Evolutionary conservation across 2,329 filamentous ascomycete species (phyloP), one percentile per base, ranked within the genome.

Genomic region (Neonectria hederae): DNA sequence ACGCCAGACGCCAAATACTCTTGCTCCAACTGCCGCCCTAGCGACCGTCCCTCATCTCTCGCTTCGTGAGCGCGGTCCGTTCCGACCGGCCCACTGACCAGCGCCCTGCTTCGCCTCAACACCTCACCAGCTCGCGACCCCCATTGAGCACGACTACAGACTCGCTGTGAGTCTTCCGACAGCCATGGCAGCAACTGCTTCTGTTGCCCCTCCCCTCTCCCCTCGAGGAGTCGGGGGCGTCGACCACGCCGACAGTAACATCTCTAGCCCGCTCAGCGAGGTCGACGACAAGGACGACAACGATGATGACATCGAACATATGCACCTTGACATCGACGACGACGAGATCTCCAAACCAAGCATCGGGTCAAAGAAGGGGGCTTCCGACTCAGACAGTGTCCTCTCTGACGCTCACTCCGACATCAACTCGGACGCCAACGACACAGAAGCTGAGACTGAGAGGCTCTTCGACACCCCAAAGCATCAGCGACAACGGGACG

Each of bases 191-290:
- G 83, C 84, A 70, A 83, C 83, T 75, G 82, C 82, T 72, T 80
- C 84, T 71, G 79, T 82, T 75, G 79, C 82, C 71, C 79, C 81
- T 72, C 83, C 83, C 69, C 82, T 83, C 72, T 82, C 84, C 65
- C 83, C 85, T 32, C 60, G 73, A 28, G 70, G 69, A 57, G 63
- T 69, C 66, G 76, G 73, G 68, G 75, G 65, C 61, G 80, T 81
- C 68, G 86, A 86, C 73, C 81, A 82, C 67, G 86, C 87, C 71
- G 89, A 90, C 73, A 92, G 91, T 77, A 90, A 89, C 76, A 85
- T 92, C 57, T 97, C 94, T 42, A 98, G 95, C 79, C 96, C 94
- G 74, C 85, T 98, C 72, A 97, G 93, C 81, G 95, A 97, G 73
- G 92, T 97, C 61, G 94, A 94, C 75, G 92, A 97, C 74, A 88